phyloP scores from a whole-genome alignment of 768 basidiomycete species.

The Hortiboletus campestris region DNA sequence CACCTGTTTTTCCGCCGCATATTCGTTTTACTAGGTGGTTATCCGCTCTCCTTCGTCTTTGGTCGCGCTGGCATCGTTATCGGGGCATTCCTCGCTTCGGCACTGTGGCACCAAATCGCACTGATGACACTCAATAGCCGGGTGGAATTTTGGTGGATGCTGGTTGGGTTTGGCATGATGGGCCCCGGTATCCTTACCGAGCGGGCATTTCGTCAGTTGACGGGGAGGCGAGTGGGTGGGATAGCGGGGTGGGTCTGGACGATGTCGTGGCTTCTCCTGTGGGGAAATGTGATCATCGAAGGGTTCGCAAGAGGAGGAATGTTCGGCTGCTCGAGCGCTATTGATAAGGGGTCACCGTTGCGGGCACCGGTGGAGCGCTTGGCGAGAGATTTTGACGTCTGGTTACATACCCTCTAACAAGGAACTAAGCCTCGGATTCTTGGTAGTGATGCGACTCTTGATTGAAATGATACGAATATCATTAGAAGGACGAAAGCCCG shows the following conservation, averaged over 20 bases:
- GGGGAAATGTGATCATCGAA: background rate
- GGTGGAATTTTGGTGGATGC: background rate
- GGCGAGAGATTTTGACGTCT: background rate
- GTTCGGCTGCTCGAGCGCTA: background rate
- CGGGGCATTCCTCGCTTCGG: background rate
- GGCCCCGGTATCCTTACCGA: background rate
- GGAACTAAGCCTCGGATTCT: too few relatives aligned
- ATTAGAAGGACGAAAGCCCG: constrained; percentile 51
- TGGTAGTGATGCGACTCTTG: too few relatives aligned
- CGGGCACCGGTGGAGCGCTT: background rate
- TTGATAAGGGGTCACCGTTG: background rate
- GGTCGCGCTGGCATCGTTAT: background rate
- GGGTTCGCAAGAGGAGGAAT: background rate
- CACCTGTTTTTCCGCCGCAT: constrained; percentile 1
- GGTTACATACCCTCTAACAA: background rate
- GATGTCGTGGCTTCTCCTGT: background rate
- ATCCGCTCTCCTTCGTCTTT: background rate
- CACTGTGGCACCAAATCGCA: background rate
- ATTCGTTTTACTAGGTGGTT: background rate
- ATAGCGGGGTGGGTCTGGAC: background rate
- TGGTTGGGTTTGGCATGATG: constrained; percentile 1
- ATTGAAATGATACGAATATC: too few relatives aligned
- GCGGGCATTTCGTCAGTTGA: background rate
- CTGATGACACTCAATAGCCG: background rate
- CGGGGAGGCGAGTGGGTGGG: background rate